Evolutionary conservation across 768 basidiomycete genomes (phyloP).

Genomic region (Lactarius evosmus): DNA sequence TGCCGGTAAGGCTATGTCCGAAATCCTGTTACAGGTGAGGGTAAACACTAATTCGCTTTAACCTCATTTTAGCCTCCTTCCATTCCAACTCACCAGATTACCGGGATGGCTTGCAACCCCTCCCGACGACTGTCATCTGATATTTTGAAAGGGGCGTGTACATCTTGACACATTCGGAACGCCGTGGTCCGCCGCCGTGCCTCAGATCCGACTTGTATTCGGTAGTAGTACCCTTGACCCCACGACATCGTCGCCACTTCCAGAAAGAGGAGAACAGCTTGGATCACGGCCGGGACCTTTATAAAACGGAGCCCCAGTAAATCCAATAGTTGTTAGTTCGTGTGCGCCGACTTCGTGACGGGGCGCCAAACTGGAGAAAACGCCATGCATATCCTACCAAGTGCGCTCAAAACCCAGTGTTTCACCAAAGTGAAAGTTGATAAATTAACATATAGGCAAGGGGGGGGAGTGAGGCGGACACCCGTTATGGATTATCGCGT

Average conservation of each 20-base stretch:
- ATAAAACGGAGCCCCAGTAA: background rate
- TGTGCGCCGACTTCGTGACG: background rate
- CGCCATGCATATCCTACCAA: constrained; percentile 26
- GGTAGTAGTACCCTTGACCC: constrained; percentile 65
- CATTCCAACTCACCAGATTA: background rate
- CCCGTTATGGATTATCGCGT: too few relatives aligned
- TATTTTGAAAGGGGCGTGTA: too few relatives aligned
- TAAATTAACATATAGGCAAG: background rate
- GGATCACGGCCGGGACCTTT: background rate
- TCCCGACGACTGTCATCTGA: too few relatives aligned
- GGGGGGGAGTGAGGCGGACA: background rate
- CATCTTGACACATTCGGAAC: constrained; percentile 70
- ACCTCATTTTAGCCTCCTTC: background rate
- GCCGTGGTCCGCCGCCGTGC: constrained; percentile 84
- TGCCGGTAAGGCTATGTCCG: constrained; percentile 47
- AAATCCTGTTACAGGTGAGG: constrained; percentile 55
- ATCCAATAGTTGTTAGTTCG: constrained; percentile 20
- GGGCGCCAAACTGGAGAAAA: background rate
- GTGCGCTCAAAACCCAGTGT: too few relatives aligned
- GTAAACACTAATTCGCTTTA: background rate
- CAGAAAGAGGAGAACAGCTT: constrained; percentile 45
- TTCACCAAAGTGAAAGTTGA: background rate
- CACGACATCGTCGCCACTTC: constrained; percentile 76
- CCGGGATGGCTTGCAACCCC: too few relatives aligned
- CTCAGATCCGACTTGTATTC: constrained; percentile 84